Conservation (phyloP, 2,329 filamentous ascomycete genomes). For the Hypoxylon sp. region DNA sequence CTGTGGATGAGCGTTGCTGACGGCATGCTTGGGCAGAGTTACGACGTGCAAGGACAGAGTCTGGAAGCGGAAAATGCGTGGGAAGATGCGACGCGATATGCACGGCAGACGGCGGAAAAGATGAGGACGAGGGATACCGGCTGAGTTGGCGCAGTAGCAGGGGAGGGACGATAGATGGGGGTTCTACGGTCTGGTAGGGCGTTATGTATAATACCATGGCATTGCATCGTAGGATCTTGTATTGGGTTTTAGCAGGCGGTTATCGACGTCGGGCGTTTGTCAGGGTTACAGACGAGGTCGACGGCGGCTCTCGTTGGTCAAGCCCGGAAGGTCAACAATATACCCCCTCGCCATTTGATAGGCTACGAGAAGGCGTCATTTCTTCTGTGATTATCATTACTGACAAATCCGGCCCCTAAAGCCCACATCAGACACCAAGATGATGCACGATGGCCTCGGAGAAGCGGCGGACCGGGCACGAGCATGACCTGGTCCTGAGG, state of each 20-base stretch:
- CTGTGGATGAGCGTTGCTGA: constrained; percentile 84
- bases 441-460: constrained; percentile 12
- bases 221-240: constrained; percentile 32
- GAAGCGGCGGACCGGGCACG: constrained; percentile 10
- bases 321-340: constrained; percentile 29
- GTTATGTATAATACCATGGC: constrained; percentile 35
- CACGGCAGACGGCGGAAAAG: constrained; percentile 40
- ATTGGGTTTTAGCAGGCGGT: constrained; percentile 15
- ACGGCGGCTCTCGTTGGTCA: constrained; percentile 25
- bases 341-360: constrained; percentile 34
- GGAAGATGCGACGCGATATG: constrained; percentile 41
- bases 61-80: constrained; percentile 59
- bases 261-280: constrained; percentile 23
- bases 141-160: constrained; percentile 13
- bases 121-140: constrained; percentile 25
- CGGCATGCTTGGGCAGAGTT: constrained; percentile 77
- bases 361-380: constrained; percentile 7
- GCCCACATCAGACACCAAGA: constrained; percentile 18
- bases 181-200: constrained; percentile 22
- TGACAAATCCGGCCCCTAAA: constrained; percentile 7
- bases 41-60: constrained; percentile 74
- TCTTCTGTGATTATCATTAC: too few species aligned
- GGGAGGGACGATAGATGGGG: constrained; percentile 20
- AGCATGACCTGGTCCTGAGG: constrained; percentile 28
- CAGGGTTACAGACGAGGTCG: constrained; percentile 28